Base-by-base conservation (phyloP, 495 filamentous ascomycete genomes). In the Penicillium coffeae region DNA sequence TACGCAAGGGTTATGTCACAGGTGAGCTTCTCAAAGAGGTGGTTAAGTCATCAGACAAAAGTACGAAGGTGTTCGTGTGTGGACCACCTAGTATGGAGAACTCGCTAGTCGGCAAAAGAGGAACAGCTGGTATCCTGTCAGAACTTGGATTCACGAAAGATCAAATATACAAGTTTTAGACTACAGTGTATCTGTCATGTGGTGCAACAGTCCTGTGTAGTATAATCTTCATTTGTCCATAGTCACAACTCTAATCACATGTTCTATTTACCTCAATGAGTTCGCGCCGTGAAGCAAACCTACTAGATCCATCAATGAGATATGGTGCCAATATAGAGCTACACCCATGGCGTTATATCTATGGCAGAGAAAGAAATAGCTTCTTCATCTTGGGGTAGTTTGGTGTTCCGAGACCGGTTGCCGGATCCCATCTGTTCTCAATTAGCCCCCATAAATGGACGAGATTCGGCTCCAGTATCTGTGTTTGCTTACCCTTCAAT, bases 41-140 rank as follows among this genome's bases (percentile, higher is more conserved):
- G 2, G 64, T 77, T 13, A 47, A 65, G 32, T 59, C 59, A 25
- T 47, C 40, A 9, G 18, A 18, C 19, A 51, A 59, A 52, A 71
- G 75, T 47, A 67, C 66, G 3, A 84, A 84, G 58, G 75, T 88
- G 7, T 82, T 87, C 53, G 72, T 88, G 7, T 47, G 44, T 30
- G 44, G 44, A 4, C 44, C 44, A 5, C 44, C 44, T 1, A 15
- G 32, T 8, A 47, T 47, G 44, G 34, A 30, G 10, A 30, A 30
- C 10, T 4, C 25, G 4, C 25, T 30, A 10, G 25, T 30, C 5
- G 25, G 25, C 25, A 30, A 4, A 30, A 30, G 25, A 30, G 84
- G 84, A 1, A 81, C 82, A 16, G 80, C 80, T 22, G 72, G 73
- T 2, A 83, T 82, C 56, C 41, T 83, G 60, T 51, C 54, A 2